phyloP scores from a whole-genome alignment of 495 filamentous ascomycete species.

The Penicillium paradoxum region DNA sequence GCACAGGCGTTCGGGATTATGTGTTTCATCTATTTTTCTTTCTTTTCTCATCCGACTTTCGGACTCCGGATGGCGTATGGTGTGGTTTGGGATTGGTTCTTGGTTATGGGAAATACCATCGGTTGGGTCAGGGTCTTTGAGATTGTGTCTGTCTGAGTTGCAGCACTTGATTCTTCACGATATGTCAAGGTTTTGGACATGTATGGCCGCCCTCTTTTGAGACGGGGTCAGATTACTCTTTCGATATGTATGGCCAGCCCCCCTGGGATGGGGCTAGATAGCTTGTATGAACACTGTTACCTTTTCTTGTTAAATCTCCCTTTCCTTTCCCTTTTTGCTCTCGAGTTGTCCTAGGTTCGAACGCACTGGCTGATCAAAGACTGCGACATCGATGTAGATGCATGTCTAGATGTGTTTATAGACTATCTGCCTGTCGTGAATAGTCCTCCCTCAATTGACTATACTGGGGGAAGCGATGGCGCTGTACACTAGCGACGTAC shows the following conservation, averaged over 20 bases:
- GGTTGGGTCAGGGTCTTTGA: constrained; percentile 19
- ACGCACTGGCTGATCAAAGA: background rate
- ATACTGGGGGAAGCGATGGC: too few relatives aligned
- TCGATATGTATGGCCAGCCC: background rate
- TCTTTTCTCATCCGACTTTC: constrained; percentile 14
- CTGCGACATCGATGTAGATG: background rate
- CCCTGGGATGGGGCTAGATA: constrained; percentile 4
- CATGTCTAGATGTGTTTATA: background rate
- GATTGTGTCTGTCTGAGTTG: constrained; percentile 4
- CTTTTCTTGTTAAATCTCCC: background rate
- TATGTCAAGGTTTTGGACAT: constrained; percentile 6
- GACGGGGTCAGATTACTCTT: constrained; percentile 13
- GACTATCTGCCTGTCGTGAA: too few relatives aligned
- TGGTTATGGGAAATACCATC: constrained; percentile 34
- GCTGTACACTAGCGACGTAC: background rate
- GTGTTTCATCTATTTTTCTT: constrained; percentile 11
- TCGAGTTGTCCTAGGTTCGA: too few relatives aligned
- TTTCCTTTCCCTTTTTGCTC: background rate
- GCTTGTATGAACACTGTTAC: constrained; percentile 26
- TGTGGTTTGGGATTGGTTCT: constrained; percentile 21
- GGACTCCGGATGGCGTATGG: constrained; percentile 32
- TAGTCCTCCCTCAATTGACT: too few relatives aligned
- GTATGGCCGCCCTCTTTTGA: constrained; percentile 6
- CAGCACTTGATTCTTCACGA: constrained; percentile 14
- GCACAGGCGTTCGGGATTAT: constrained; percentile 17